Conservation (phyloP, 805 yeast species). For the Maudiozyma pseudohumilis region DNA sequence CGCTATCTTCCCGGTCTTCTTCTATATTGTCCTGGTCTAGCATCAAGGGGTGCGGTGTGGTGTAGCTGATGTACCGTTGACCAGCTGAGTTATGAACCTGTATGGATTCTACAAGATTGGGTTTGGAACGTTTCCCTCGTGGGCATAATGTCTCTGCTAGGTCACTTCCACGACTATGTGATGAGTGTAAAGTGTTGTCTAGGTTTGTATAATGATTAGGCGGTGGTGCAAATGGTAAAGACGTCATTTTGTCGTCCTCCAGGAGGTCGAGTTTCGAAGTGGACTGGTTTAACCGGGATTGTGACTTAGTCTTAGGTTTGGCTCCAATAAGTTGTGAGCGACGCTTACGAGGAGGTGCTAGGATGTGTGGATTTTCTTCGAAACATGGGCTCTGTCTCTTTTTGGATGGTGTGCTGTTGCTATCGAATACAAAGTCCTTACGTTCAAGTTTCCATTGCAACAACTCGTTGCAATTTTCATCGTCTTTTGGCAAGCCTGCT, state of each 20-base stretch:
- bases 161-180: background rate
- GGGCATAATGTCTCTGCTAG: too few relatives aligned
- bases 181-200: background rate
- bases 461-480: conserved; percentile 12
- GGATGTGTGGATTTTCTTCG: conserved; percentile 1
- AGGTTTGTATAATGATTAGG: background rate
- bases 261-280: conserved; percentile 25
- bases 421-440: conserved; percentile 22
- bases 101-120: conserved; percentile 12
- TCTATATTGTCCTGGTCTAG: background rate
- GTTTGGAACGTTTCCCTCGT: conserved; percentile 1
- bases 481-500: conserved; percentile 5
- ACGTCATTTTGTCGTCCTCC: conserved; percentile 23
- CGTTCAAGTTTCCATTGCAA: conserved; percentile 21
- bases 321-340: conserved; percentile 23
- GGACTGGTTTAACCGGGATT: conserved; percentile 17
- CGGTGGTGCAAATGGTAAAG: conserved; percentile 26
- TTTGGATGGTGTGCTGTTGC: conserved; percentile 27
- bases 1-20: conserved; percentile 4
- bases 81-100: conserved; percentile 11
- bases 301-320: conserved; percentile 16
- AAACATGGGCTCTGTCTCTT: conserved; percentile 3
- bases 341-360: conserved; percentile 14
- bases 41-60: conserved; percentile 1
- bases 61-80: conserved; percentile 14